A percentile compares a stretch with the other conserved stretches of the same genome.
Conservation (phyloP, 2,329 filamentous ascomycete genomes). For the Alternaria dauci region DNA sequence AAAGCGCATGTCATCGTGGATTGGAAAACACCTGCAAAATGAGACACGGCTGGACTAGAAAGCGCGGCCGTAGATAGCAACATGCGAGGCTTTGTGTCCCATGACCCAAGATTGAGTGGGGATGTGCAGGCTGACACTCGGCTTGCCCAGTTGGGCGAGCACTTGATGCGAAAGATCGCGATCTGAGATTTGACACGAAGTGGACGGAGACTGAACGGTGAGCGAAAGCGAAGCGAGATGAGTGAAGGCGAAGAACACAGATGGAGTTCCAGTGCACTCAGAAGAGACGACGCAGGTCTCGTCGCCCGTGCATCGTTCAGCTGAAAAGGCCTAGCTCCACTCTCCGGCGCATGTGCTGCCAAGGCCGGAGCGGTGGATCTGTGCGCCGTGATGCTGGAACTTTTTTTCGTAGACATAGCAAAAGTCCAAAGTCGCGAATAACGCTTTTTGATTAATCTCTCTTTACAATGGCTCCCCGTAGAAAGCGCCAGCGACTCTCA, state of each 20-base stretch:
- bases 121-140: conserved; percentile 11
- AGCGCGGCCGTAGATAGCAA: conserved; percentile 3
- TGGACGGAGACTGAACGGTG: conserved; percentile 6
- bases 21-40: not conserved
- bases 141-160: conserved; percentile 4
- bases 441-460: not conserved
- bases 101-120: conserved; percentile 7
- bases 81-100: conserved; percentile 3
- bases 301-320: conserved; percentile 1
- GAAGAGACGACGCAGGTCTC: not conserved
- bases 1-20: conserved; percentile 8
- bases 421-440: conserved; percentile 6
- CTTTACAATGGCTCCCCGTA: conserved; percentile 49
- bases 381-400: conserved; percentile 19
- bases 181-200: not conserved
- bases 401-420: conserved; percentile 20
- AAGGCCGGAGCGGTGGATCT: conserved; percentile 20
- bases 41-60: conserved; percentile 1
- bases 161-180: conserved; percentile 7
- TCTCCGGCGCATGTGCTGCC: conserved; percentile 9
- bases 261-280: not conserved
- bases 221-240: not conserved
- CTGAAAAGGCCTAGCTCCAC: conserved; percentile 9
- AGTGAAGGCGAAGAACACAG: not conserved
- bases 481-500: conserved; percentile 54